These are phyloP conservation scores for Plasmodium fragile DNA, from an alignment of 169 alveolate genomes.

Conservation along the genomic window DNA sequence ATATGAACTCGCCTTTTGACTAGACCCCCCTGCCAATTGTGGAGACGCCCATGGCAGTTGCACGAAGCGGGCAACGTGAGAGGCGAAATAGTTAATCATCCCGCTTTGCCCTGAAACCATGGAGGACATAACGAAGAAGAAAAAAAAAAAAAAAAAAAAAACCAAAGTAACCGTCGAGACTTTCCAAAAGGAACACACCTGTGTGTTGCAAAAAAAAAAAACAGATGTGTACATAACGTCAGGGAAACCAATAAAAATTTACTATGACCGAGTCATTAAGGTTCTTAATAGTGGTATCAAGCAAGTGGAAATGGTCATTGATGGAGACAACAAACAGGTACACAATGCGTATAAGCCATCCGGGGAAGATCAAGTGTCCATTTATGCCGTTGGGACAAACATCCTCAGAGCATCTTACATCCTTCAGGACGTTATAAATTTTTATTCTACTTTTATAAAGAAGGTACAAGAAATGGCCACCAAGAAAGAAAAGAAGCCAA, in stretches of 20 bases:
- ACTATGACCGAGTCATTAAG: constrained; percentile 18
- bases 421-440: constrained; percentile 25
- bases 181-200: constrained; percentile 32
- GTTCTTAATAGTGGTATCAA: constrained; percentile 9
- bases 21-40: neutral
- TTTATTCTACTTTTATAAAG: constrained; percentile 17
- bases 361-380: neutral
- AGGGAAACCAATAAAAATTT: constrained; percentile 19
- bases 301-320: constrained; percentile 15
- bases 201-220: constrained; percentile 15
- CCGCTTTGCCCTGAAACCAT: neutral
- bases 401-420: constrained; percentile 36
- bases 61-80: neutral
- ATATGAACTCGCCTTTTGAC: neutral
- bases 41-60: neutral
- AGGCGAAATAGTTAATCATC: neutral
- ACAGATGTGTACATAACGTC: constrained; percentile 38
- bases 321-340: constrained; percentile 26
- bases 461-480: neutral
- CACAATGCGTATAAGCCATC: neutral
- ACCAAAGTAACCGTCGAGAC: constrained; percentile 19
- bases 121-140: neutral
- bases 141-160: constrained; percentile 30
- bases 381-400: constrained; percentile 52
- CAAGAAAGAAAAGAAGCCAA: neutral